Conservation (phyloP, 2,329 filamentous ascomycete species). For the Tolypocladium sp. region DNA sequence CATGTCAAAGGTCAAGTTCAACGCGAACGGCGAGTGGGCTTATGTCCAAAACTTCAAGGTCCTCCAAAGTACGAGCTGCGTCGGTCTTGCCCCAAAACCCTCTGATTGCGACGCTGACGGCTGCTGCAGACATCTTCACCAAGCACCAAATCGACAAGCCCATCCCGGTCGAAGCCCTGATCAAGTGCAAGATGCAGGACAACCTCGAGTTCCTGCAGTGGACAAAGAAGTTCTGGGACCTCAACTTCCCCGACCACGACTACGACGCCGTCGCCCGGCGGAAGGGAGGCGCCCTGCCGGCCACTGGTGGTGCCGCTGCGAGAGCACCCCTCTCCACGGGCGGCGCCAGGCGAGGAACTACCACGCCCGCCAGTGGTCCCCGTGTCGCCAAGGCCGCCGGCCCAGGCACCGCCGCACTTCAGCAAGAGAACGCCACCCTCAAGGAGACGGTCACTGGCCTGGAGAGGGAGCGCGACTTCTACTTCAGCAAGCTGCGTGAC, state of each 20-base stretch:
- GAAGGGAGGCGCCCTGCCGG: constrained; percentile 62
- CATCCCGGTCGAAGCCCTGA: constrained; percentile 77
- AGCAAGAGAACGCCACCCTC: constrained; percentile 76
- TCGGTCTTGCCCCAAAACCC: neutral
- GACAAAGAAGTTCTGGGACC: constrained; percentile 95
- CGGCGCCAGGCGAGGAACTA: constrained; percentile 46
- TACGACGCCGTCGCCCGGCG: constrained; percentile 85
- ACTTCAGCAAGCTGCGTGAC: constrained; percentile 96
- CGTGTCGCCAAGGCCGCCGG: constrained; percentile 39
- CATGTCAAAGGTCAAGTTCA: constrained; percentile 96
- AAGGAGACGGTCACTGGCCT: constrained; percentile 94
- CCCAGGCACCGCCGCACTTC: constrained; percentile 60
- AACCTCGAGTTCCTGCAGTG: constrained; percentile 98
- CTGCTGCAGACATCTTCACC: constrained; percentile 60
- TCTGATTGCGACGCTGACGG: constrained; percentile 3
- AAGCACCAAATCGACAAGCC: constrained; percentile 84
- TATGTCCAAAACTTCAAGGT: constrained; percentile 99
- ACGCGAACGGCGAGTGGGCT: constrained; percentile 92
- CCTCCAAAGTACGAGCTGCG: constrained; percentile 67
- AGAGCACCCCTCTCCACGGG: constrained; percentile 40
- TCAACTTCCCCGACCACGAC: constrained; percentile 93
- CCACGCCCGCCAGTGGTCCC: constrained; percentile 45
- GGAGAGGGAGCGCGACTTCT: constrained; percentile 95
- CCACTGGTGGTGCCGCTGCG: constrained; percentile 32
- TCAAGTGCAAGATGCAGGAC: constrained; percentile 99